A percentile compares a stretch with the other conserved stretches of the same genome.
These are phyloP conservation scores for Lasiosphaeriaceae sp. DNA, from an alignment of 495 filamentous ascomycete species.

Conservation along the genomic window DNA sequence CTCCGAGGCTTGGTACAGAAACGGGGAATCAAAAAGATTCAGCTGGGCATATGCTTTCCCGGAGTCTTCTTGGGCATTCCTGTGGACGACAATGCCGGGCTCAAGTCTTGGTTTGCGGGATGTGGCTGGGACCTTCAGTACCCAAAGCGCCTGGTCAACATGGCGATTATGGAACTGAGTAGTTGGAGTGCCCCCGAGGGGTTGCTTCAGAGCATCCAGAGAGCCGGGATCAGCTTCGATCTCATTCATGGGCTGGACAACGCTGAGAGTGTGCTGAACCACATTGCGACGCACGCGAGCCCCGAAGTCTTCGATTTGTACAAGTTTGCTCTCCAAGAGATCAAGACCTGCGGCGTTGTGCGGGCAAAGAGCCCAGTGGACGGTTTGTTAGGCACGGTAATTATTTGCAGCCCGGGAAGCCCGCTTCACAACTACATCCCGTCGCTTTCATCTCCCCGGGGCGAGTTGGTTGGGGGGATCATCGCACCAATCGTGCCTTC, in stretches of 20 bases:
- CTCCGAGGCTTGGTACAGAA: constrained; percentile 63
- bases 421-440: constrained; percentile 67
- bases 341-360: constrained; percentile 73
- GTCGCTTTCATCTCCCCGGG: constrained; percentile 43
- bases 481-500: constrained; percentile 74
- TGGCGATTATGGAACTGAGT: constrained; percentile 58
- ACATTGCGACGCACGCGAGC: constrained; percentile 69
- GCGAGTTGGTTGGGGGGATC: constrained; percentile 65
- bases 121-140: constrained; percentile 47
- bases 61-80: constrained; percentile 79
- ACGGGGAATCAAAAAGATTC: constrained; percentile 65
- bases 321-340: constrained; percentile 67
- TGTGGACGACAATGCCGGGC: constrained; percentile 45
- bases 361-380: constrained; percentile 69
- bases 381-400: constrained; percentile 72
- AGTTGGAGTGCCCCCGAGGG: constrained; percentile 73
- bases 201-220: constrained; percentile 64
- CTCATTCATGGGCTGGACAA: constrained; percentile 78
- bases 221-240: constrained; percentile 66
- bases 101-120: constrained; percentile 53
- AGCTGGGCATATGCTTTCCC: constrained; percentile 74
- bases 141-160: constrained; percentile 55
- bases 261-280: constrained; percentile 67
- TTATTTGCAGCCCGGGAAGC: constrained; percentile 70
- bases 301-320: constrained; percentile 84